Percentiles rank a stretch among this genome's conserved stretches.
phyloP scores from a whole-genome alignment of 352 stramenopile species.

The Pythium diclinum region DNA sequence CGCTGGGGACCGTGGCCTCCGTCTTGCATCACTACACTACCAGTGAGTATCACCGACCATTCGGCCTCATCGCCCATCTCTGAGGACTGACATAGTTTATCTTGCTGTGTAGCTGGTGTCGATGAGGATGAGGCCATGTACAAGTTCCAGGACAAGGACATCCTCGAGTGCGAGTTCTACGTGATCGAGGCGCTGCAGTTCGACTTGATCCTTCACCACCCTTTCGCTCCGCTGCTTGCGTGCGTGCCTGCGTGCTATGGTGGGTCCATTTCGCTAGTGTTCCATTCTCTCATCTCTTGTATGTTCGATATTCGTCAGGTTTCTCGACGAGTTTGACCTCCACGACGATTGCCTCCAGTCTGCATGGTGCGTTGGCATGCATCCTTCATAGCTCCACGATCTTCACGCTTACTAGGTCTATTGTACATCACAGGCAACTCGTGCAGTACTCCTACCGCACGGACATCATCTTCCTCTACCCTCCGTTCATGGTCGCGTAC shows the following conservation, averaged over 20 bases:
- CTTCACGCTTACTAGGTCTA: not conserved
- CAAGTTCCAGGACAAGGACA: slow-evolving; percentile 88
- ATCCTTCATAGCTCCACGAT: not conserved
- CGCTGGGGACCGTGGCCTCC: slow-evolving; percentile 71
- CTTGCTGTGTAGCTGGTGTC: slow-evolving; percentile 44
- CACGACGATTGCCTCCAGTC: slow-evolving; percentile 85
- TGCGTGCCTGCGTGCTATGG: slow-evolving; percentile 28
- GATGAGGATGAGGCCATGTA: slow-evolving; percentile 88
- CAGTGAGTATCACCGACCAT: slow-evolving; percentile 37
- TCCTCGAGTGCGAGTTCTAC: slow-evolving; percentile 90
- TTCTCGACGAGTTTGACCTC: slow-evolving; percentile 82
- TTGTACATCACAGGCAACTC: slow-evolving; percentile 53
- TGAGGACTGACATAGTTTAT: not conserved
- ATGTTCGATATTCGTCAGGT: slow-evolving; percentile 32
- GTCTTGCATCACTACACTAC: slow-evolving; percentile 86
- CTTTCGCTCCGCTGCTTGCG: slow-evolving; percentile 80
- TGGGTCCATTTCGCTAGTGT: not conserved
- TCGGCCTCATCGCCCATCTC: not conserved
- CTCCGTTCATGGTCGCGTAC: slow-evolving; percentile 88
- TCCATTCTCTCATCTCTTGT: not conserved
- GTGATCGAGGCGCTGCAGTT: slow-evolving; percentile 86
- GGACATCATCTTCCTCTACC: slow-evolving; percentile 81
- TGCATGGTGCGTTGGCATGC: slow-evolving; percentile 47
- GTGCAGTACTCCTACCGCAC: slow-evolving; percentile 87
- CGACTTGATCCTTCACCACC: slow-evolving; percentile 85